These are phyloP conservation scores for Leccinellum albellum DNA, from an alignment of 768 basidiomycete species.

Conservation along the genomic window DNA sequence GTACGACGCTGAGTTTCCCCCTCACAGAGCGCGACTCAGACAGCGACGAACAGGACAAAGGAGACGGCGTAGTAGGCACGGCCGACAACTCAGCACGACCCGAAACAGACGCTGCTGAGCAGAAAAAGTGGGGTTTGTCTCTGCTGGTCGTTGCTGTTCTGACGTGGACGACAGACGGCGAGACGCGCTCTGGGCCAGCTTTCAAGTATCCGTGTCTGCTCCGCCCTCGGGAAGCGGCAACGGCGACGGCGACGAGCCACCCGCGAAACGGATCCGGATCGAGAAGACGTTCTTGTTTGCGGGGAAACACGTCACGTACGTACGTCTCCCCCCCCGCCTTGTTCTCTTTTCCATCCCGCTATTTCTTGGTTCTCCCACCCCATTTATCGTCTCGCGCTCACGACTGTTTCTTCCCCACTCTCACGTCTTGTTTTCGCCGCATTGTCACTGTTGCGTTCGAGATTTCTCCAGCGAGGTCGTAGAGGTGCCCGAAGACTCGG, in stretches of 20 bases:
- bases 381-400: not conserved
- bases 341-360: not conserved
- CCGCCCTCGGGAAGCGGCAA: slow-evolving; percentile 12
- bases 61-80: slow-evolving; percentile 22
- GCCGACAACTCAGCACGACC: slow-evolving; percentile 9
- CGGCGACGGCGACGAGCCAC: not conserved
- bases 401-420: not conserved
- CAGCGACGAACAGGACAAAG: slow-evolving; percentile 35
- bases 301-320: slow-evolving; percentile 71
- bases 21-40: slow-evolving; percentile 32
- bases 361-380: not conserved
- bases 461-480: slow-evolving; percentile 59
- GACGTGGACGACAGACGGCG: slow-evolving; percentile 42
- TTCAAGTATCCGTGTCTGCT: slow-evolving; percentile 57
- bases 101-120: slow-evolving; percentile 36
- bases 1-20: not conserved
- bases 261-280: slow-evolving; percentile 55
- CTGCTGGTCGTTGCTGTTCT: not conserved
- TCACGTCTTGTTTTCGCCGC: no score
- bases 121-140: slow-evolving; percentile 40
- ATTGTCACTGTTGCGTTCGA: not conserved
- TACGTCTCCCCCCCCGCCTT: no score
- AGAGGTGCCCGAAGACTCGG: slow-evolving; percentile 68
- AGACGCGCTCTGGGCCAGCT: slow-evolving; percentile 62
- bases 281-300: slow-evolving; percentile 71